Base-by-base conservation (phyloP, 805 yeast genomes). In the Yarrowia sp. region DNA sequence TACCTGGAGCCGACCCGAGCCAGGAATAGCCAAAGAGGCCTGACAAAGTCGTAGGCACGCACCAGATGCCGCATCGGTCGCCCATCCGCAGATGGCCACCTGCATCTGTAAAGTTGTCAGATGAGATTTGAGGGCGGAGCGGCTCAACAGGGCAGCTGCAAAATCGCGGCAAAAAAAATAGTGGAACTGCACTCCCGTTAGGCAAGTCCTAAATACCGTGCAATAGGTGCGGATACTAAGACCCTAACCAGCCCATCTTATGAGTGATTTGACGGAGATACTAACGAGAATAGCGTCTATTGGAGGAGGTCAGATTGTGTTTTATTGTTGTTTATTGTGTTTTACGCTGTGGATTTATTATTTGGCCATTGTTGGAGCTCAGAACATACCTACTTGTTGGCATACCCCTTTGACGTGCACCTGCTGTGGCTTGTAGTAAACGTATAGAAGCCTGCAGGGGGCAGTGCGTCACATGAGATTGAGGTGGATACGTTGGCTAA, bases 51-150 rank as follows among this genome's bases (percentile, higher is more conserved):
- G 28, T 22, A 3, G 28, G 28, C 5, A 5, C n/a, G 39, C 53
- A 48, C 39, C 53, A 48, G 31, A 17, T 48, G 28, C 53, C 53
- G 13, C 39, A 48, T 48, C 53, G n/a, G 51, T 32, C 51, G 38
- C 13, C 11, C 44, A 10, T 17, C 42, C 42, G 15, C 15, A 10
- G 51, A 47, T 47, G 51, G n/a, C n/a, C 50, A 45, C 53, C 53
- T 48, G 53, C 53, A 17, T 48, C 39, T 3, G 39, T 32, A 38
- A 15, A 14, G 53, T 33, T 48, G 53, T 47, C 51, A 44, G n/a
- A 9, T n/a, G 38, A 32, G 22, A 31, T 35, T 35, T 4, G 10
- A 35, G 13, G 38, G 13, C 13, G 38, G 38, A 11, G 13, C 10
- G 13, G 10, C 10, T 10, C 13, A 4, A 4, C 8, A 5, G 39